These are phyloP conservation scores for Arabidopsis thaliana DNA, from an alignment of 345 rosid genomes.

Conservation along the genomic window DNA sequence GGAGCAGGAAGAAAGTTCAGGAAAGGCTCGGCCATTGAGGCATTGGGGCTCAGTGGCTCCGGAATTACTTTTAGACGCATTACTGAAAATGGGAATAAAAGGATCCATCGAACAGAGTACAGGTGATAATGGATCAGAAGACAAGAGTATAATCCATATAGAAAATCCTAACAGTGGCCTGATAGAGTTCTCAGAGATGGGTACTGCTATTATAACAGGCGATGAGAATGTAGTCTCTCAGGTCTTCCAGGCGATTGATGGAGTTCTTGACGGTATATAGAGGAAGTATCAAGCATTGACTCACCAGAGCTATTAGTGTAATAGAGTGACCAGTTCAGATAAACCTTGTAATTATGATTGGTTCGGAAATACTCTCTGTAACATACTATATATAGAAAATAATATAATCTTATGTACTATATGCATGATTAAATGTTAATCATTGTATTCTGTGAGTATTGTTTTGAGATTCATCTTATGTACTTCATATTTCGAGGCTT, in stretches of 20 bases:
- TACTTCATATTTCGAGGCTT: too few relatives aligned
- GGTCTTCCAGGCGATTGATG: constrained; percentile 55
- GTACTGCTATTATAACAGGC: constrained; percentile 53
- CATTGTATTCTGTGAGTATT: too few relatives aligned
- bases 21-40: constrained; percentile 42
- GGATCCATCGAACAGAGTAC: constrained; percentile 50
- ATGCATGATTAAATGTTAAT: too few relatives aligned
- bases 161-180: constrained; percentile 54
- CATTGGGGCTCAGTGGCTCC: constrained; percentile 63
- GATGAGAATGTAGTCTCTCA: constrained; percentile 53
- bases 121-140: constrained; percentile 44
- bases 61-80: constrained; percentile 51
- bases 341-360: neutral
- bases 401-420: too few relatives aligned
- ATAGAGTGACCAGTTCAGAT: neutral
- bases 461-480: too few relatives aligned
- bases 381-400: too few relatives aligned
- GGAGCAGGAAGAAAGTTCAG: constrained; percentile 39
- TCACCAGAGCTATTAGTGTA: neutral
- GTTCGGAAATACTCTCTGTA: neutral
- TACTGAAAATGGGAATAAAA: constrained; percentile 59
- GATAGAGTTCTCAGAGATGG: constrained; percentile 51
- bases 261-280: constrained; percentile 56
- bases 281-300: neutral
- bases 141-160: constrained; percentile 40